phyloP scores from a whole-genome alignment of 2,329 filamentous ascomycete genomes.

The Aspergillus fructus region DNA sequence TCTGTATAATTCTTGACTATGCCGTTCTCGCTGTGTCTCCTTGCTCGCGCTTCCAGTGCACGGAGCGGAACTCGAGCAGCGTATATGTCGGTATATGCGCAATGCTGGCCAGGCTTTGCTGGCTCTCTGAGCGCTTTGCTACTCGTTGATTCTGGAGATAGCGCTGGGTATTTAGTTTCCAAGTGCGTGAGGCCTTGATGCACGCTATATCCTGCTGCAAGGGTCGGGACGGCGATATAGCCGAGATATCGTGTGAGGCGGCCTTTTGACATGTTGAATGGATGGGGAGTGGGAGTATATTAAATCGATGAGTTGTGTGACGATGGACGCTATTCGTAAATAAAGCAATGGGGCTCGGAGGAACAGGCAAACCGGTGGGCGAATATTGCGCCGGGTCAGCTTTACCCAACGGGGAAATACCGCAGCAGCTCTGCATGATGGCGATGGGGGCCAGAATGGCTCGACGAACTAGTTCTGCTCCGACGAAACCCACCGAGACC shows the following conservation, averaged over 20 bases:
- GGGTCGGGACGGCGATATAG: not conserved
- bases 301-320: too few species aligned
- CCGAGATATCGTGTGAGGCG: not conserved
- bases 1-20: not conserved
- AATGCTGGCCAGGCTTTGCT: not conserved
- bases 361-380: too few species aligned
- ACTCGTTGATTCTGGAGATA: not conserved
- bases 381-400: too few species aligned
- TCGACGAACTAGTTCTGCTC: too few species aligned
- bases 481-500: too few species aligned
- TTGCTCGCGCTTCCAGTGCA: not conserved
- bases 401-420: too few species aligned
- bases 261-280: too few species aligned
- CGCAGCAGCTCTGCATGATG: too few species aligned
- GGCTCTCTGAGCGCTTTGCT: not conserved
- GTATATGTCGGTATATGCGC: not conserved
- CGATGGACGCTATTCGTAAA: too few species aligned
- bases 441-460: too few species aligned
- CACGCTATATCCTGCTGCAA: not conserved
- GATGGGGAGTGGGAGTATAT: too few species aligned
- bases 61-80: not conserved
- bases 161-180: not conserved
- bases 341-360: too few species aligned
- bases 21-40: not conserved
- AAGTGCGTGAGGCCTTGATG: not conserved